Evolutionary conservation across 1,139 yeast genomes (phyloP).

Genomic region (Geotrichum phurueaensis): DNA sequence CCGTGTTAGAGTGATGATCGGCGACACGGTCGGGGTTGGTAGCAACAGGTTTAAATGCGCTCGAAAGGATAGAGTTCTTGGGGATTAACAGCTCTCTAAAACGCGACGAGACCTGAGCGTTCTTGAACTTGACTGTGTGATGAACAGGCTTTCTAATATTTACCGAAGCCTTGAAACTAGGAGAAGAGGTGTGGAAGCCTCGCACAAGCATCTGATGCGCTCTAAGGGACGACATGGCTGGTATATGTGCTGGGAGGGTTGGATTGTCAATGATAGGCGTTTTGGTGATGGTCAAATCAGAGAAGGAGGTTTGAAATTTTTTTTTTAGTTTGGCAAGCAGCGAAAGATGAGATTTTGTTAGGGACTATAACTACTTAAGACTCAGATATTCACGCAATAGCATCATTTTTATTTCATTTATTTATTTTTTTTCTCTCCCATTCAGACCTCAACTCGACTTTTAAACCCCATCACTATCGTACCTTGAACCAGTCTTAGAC

Average conservation of each 20-base stretch:
- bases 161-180: conserved; percentile 6
- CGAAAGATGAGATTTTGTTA: not conserved
- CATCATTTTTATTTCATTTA: not conserved
- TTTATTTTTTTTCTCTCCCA: not conserved
- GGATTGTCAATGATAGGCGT: not conserved
- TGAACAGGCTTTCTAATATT: conserved; percentile 72
- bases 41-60: conserved; percentile 65
- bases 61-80: conserved; percentile 46
- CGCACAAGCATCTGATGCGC: conserved; percentile 8
- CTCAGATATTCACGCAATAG: conserved; percentile 1
- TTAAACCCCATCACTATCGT: not conserved
- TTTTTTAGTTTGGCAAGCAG: not conserved
- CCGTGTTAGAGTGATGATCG: conserved; percentile 68
- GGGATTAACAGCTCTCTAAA: conserved; percentile 61
- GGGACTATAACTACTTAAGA: conserved; percentile 1
- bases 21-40: conserved; percentile 74
- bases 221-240: conserved; percentile 3
- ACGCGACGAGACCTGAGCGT: conserved; percentile 52
- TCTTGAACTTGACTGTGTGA: conserved; percentile 71
- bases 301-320: conserved; percentile 10
- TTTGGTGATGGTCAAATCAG: conserved; percentile 4
- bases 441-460: not conserved
- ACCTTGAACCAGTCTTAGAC: not conserved
- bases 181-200: conserved; percentile 26
- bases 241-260: not conserved